Base-by-base conservation (phyloP, 2,329 filamentous ascomycete species). In the Fusarium verticillioides region DNA sequence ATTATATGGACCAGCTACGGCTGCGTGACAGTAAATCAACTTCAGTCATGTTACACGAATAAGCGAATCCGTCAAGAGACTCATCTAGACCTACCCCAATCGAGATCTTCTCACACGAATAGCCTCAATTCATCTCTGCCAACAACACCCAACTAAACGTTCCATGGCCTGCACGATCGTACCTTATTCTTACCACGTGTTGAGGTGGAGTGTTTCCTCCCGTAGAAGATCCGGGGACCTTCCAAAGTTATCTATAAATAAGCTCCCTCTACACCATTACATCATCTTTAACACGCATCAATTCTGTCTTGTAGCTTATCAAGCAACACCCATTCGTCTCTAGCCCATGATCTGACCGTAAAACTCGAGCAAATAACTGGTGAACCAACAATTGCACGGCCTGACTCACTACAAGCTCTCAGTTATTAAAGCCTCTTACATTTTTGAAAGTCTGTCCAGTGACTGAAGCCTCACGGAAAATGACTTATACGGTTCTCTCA, bases 401-500 rank as follows among this genome's bases (percentile, higher is more conserved):
- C 57, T 16, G n/a, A 12, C 36, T n/a, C 40, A n/a, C 60, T 23
- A 21, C 50, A 30, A 40, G n/a, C n/a, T 37, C 49, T 50, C 28
- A 37, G 34, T 19, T 28, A 16, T 23, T 43, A 30, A n/a, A 49
- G 9, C 28, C 28, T 39, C 9, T 9, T 5, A 13, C 63, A 66
- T 58, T 49, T 34, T 47, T 34, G 59, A 67, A n/a, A 64, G 26
- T 7, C 44, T 34, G n/a, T 32, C 40, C 40, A 59, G 39, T 46
- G 54, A 32, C 49, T 39, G n/a, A 49, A 40, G 50, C n/a, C 43
- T 13, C 11, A 54, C 30, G 18, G 13, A 82, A 56, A 63, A 91
- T 91, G 88, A 82, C 87, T 56, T 84, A 92, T 73, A 87, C 88
- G 2, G 82, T 92, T 26, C 85, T 92, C 50, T 87, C 86, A 11